These are phyloP conservation scores for Microthlaspi erraticum DNA, from an alignment of 345 rosid species.

Conservation along the genomic window DNA sequence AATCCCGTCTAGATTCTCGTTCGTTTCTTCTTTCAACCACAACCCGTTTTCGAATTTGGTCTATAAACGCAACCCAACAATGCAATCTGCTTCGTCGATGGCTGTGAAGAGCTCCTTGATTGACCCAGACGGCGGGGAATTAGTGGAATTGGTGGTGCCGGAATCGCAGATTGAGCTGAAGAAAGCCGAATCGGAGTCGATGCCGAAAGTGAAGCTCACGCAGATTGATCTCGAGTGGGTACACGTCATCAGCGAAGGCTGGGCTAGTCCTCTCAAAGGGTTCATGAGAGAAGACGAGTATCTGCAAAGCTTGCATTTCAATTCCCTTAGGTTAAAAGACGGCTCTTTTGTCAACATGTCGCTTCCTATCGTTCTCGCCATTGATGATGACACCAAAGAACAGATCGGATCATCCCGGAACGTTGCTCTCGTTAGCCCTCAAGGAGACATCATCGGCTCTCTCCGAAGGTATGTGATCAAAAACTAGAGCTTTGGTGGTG, in stretches of 20 bases:
- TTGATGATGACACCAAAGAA: conserved; percentile 77
- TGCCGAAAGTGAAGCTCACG: conserved; percentile 71
- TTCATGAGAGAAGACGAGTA: conserved; percentile 96
- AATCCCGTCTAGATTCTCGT: conserved; percentile 15
- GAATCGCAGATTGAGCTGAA: conserved; percentile 58
- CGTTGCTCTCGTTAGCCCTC: conserved; percentile 68
- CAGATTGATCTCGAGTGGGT: conserved; percentile 93
- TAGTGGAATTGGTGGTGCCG: conserved; percentile 75
- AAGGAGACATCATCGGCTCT: conserved; percentile 65
- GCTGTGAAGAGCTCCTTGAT: conserved; percentile 71
- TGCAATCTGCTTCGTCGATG: conserved; percentile 32
- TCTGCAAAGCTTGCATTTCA: conserved; percentile 89
- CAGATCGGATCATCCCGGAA: conserved; percentile 58
- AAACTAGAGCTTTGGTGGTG: neutral
- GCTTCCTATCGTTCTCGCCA: conserved; percentile 92
- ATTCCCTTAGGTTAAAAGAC: conserved; percentile 62
- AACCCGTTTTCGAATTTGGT: conserved; percentile 47
- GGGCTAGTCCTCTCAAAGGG: conserved; percentile 95
- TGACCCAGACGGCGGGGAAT: conserved; percentile 87
- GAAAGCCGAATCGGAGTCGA: conserved; percentile 60
- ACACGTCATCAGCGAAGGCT: conserved; percentile 90
- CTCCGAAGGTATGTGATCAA: conserved; percentile 63
- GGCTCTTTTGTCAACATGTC: conserved; percentile 85
- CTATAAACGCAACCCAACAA: conserved; percentile 38
- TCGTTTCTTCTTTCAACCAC: conserved; percentile 43